These are phyloP conservation scores for Larix kaempferi DNA, from an alignment of 75 land plant species.

Conservation along the genomic window DNA sequence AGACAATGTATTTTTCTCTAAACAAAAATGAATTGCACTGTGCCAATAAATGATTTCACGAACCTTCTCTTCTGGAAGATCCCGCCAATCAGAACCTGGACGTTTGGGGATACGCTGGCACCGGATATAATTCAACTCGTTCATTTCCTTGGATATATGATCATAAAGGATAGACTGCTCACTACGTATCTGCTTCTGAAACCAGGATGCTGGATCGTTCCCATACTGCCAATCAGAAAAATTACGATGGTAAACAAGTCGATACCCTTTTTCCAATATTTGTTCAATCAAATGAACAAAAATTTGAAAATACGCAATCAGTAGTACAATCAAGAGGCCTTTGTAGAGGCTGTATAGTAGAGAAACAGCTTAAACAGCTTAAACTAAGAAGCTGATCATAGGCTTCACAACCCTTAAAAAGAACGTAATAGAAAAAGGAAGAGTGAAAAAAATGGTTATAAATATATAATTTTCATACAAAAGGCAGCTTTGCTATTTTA, in stretches of 20 bases:
- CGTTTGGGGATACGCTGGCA: constrained; percentile 88
- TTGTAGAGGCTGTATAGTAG: no score
- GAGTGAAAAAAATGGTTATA: no score
- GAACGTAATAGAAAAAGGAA: no score
- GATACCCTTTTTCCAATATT: no score
- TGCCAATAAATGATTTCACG: neutral
- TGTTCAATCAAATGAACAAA: neutral
- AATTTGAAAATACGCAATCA: neutral
- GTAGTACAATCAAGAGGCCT: no score
- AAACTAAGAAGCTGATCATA: no score
- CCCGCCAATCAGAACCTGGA: constrained; percentile 98
- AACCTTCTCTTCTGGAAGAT: constrained; percentile 96
- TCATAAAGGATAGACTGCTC: constrained; percentile 41
- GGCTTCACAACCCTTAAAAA: no score
- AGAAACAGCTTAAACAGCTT: no score
- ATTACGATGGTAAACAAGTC: neutral
- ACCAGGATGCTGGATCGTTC: constrained; percentile 77
- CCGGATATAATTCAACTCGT: constrained; percentile 84
- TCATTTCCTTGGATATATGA: constrained; percentile 98
- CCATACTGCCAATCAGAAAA: constrained; percentile 53
- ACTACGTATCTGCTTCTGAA: constrained; percentile 87
- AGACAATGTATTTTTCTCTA: neutral
- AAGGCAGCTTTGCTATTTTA: no score
- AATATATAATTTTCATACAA: no score
- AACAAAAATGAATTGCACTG: neutral